A percentile compares a stretch with the other conserved stretches of the same genome.
Conservation (phyloP, 176 grass and related monocot genomes). For the Carex littledalei region DNA sequence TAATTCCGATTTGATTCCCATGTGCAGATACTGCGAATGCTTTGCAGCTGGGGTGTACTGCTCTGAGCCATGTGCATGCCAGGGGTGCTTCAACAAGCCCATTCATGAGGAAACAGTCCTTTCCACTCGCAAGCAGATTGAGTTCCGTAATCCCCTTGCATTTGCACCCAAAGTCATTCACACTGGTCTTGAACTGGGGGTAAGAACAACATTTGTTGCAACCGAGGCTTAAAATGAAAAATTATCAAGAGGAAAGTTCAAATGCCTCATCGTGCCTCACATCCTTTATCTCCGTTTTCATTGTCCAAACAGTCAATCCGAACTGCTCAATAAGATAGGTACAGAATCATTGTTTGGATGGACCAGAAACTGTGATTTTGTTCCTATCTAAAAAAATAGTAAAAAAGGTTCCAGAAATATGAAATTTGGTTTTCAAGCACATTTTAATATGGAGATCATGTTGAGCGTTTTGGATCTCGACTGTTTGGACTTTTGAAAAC, state of each 20-base stretch:
- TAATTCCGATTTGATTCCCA: not conserved
- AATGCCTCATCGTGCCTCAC: too few relatives aligned
- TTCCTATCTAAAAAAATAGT: too few relatives aligned
- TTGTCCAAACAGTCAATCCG: too few relatives aligned
- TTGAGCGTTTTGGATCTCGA: too few relatives aligned
- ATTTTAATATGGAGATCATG: too few relatives aligned
- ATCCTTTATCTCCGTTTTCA: too few relatives aligned
- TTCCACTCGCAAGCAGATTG: conserved; percentile 90
- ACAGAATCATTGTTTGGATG: too few relatives aligned
- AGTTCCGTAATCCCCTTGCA: conserved; percentile 89
- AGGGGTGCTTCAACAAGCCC: conserved; percentile 93
- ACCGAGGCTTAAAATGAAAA: not conserved
- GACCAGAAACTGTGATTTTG: too few relatives aligned
- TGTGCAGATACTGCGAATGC: conserved; percentile 93
- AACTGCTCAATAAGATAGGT: too few relatives aligned
- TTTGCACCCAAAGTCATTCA: conserved; percentile 99
- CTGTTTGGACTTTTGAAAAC: too few relatives aligned
- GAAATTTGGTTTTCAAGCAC: too few relatives aligned
- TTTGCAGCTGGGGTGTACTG: conserved; percentile 99
- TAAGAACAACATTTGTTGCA: conserved; percentile 22
- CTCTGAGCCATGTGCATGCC: conserved; percentile 89
- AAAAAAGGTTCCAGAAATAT: too few relatives aligned
- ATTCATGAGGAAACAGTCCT: conserved; percentile 97
- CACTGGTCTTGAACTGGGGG: conserved; percentile 48
- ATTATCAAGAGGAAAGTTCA: not conserved